phyloP scores from a whole-genome alignment of 495 filamentous ascomycete species.

The Aspergillus affinis region DNA sequence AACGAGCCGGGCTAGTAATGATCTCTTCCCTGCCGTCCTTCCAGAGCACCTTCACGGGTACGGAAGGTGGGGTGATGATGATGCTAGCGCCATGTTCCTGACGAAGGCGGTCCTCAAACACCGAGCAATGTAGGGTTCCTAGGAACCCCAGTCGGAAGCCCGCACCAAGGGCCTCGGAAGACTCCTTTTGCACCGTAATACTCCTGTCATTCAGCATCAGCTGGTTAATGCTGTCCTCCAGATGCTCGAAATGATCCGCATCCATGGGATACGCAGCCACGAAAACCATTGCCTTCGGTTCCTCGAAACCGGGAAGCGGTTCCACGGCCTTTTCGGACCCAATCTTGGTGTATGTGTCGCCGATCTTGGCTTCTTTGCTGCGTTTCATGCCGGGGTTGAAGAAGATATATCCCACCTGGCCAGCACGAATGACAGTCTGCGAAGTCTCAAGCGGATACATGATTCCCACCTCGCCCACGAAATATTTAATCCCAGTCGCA shows the following conservation, averaged over 20 bases:
- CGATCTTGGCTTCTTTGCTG: constrained; percentile 91
- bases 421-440: constrained; percentile 76
- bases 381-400: constrained; percentile 99
- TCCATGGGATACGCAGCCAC: constrained; percentile 94
- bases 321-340: constrained; percentile 75
- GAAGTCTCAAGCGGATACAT: constrained; percentile 89
- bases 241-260: constrained; percentile 77
- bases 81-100: constrained; percentile 94
- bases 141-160: constrained; percentile 94
- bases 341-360: constrained; percentile 89
- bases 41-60: constrained; percentile 84
- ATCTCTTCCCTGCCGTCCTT: constrained; percentile 68
- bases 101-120: constrained; percentile 94
- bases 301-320: constrained; percentile 88
- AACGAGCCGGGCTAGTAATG: constrained; percentile 80
- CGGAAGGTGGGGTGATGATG: constrained; percentile 95
- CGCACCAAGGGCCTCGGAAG: constrained; percentile 87
- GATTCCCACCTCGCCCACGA: constrained; percentile 93
- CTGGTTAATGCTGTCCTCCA: constrained; percentile 94
- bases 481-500: constrained; percentile 82
- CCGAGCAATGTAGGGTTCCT: constrained; percentile 95
- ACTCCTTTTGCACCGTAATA: constrained; percentile 90
- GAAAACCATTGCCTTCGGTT: constrained; percentile 98
- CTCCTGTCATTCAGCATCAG: constrained; percentile 92
- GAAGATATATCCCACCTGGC: constrained; percentile 92